Percentiles rank a stretch among this genome's conserved stretches.
phyloP scores from a whole-genome alignment of 768 basidiomycete species.

The Lentinula detonsa region DNA sequence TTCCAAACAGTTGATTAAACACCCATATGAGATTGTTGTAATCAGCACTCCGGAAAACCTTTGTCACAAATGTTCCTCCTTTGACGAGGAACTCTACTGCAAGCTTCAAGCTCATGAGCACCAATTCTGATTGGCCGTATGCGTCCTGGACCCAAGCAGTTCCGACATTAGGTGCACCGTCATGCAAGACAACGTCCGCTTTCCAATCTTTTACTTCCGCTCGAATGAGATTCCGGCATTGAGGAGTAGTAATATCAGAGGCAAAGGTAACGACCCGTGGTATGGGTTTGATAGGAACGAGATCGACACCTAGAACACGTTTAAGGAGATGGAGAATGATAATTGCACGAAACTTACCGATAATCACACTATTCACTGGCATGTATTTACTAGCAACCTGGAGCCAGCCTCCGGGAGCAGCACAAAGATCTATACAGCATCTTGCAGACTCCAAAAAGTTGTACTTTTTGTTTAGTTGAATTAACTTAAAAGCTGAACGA shows the following conservation, averaged over 20 bases:
- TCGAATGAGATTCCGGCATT: conserved; percentile 84
- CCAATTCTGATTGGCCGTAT: conserved; percentile 93
- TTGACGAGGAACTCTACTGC: conserved; percentile 92
- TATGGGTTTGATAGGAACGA: conserved; percentile 94
- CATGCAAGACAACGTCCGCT: conserved; percentile 96
- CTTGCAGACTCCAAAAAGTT: conserved; percentile 81
- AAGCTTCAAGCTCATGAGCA: conserved; percentile 90
- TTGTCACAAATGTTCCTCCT: conserved; percentile 95
- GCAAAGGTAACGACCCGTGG: conserved; percentile 90
- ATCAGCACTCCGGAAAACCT: conserved; percentile 96
- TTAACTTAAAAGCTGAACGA: conserved; percentile 98
- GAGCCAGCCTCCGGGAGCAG: conserved; percentile 98
- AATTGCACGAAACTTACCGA: not conserved
- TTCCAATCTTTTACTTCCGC: conserved; percentile 96
- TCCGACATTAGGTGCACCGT: conserved; percentile 99
- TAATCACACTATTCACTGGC: conserved; percentile 65
- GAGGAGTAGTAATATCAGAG: conserved; percentile 88
- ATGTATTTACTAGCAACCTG: conserved; percentile 98
- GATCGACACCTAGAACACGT: conserved; percentile 70
- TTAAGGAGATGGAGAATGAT: not conserved
- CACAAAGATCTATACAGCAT: conserved; percentile 97
- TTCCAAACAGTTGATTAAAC: conserved; percentile 91
- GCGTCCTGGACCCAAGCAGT: conserved; percentile 99
- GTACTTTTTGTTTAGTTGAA: conserved; percentile 98
- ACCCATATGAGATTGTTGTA: conserved; percentile 99